Evolutionary conservation across 192 early-diverging fungal genomes (phyloP), one percentile per base, ranked within the genome.

Genomic region (Entomortierella beljakovae): DNA sequence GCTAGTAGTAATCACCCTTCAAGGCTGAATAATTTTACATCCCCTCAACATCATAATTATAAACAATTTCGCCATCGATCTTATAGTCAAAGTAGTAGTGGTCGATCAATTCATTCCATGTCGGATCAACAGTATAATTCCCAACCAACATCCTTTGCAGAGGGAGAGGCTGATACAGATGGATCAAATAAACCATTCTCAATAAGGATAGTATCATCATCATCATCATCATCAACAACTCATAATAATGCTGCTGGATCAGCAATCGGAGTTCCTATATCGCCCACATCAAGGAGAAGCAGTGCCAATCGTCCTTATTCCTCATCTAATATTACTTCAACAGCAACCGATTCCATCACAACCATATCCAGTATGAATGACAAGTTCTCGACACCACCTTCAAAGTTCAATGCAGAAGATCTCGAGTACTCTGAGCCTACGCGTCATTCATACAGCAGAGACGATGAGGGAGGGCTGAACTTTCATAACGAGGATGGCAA

Each of bases 331-430:
- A n/a, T n/a, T n/a, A n/a, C 1, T 9, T 33, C 51, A 9, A 9
- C 25, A 31, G 2, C 20, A 23, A 25, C 13, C 56, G 28, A 49
- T 32, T 33, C 52, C 28, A 13, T 25, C 20, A 10, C 53, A 56
- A 35, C 10, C 37, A 40, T 10, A 6, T 37, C 53, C 16, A 33
- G n/a, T 25, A 42, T 16, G 42, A 57, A 59, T 10, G 56, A 59
- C 37, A 57, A 66, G 23, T 57, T 38, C 0, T 52, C 57, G 20
- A 65, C 67, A 9, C 75, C 67, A 23, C 75, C 75, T 15, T 68
- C 75, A n/a, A 79, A 79, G 28, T 79, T 70, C 29, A 70, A 54
- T 16, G 20, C 75, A 10, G 75, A 79, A 42, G 62, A 64, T 54
- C 25, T 79, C 18, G 75, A 65, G 23, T 69, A 60, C 31, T 64